Percentiles rank a stretch among this genome's conserved stretches.
phyloP scores from a whole-genome alignment of 768 basidiomycete genomes.

The Austroboletus festivus region DNA sequence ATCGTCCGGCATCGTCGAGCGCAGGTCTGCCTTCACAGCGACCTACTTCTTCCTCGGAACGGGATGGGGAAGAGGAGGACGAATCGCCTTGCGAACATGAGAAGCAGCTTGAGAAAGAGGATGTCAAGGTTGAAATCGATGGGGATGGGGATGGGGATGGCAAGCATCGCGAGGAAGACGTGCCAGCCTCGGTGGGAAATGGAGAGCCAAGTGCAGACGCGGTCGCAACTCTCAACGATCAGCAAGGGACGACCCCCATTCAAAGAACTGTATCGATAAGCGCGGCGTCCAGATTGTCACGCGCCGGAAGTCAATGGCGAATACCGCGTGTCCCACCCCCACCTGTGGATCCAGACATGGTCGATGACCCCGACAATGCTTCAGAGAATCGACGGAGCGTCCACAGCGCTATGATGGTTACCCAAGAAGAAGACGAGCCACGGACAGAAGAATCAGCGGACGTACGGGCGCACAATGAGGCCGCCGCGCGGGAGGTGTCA shows the following conservation, averaged over 20 bases:
- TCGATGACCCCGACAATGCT: slow-evolving; percentile 1
- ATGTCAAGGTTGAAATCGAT: neutral
- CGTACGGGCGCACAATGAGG: slow-evolving; percentile 56
- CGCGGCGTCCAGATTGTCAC: slow-evolving; percentile 7
- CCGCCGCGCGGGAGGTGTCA: slow-evolving; percentile 65
- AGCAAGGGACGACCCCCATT: slow-evolving; percentile 1
- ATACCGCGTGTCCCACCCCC: slow-evolving; percentile 41
- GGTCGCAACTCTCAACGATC: neutral
- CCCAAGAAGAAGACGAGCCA: slow-evolving; percentile 29
- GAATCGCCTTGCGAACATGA: slow-evolving; percentile 27
- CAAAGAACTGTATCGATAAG: slow-evolving; percentile 11
- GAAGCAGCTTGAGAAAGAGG: slow-evolving; percentile 6
- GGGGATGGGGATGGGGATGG: no score
- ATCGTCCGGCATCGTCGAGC: slow-evolving; percentile 32
- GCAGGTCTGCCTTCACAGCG: slow-evolving; percentile 32
- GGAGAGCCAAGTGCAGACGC: slow-evolving; percentile 6
- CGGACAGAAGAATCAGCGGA: slow-evolving; percentile 35
- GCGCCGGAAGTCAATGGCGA: slow-evolving; percentile 24
- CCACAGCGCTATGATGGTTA: neutral
- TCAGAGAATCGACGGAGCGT: slow-evolving; percentile 4
- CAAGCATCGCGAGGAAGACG: slow-evolving; percentile 15
- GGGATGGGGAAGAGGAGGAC: slow-evolving; percentile 28
- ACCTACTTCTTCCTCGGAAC: slow-evolving; percentile 32
- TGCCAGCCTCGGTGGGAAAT: slow-evolving; percentile 8
- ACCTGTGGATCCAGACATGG: slow-evolving; percentile 26